Evolutionary conservation across 192 early-diverging fungal species (phyloP), one percentile per base, ranked within the genome.

Genomic region (Backusella mclennaniae): DNA sequence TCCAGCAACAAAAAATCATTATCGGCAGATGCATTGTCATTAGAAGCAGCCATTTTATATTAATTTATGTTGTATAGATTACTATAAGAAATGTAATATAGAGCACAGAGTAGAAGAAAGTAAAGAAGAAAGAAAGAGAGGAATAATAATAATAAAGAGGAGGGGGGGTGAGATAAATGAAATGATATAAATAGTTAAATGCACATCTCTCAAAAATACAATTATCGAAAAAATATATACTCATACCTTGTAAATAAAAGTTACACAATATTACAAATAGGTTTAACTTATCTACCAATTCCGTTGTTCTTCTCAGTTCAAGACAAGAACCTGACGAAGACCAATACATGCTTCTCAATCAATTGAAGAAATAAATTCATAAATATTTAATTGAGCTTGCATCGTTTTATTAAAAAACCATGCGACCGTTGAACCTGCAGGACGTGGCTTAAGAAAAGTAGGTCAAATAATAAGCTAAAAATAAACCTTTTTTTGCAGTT

Each of bases 161-260:
- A 52, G n/a, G 17, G 52, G 1, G 19, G 15, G 7, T 4, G 11
- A 29, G 56, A 12, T 29, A 29, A 29, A 63, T 63, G 21, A 29
- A 63, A 29, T 3, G 19, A 63, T 63, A 63, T 26, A 63, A 63
- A 63, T 63, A 63, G 56, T 63, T 0, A 63, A 63, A 63, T 63
- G 23, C 56, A 63, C n/a, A 63, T 29, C 56, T 63, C 56, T 63
- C 26, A 63, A 63, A 44, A 63, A 63, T 63, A 63, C 56, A 63
- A 63, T 29, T 63, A 63, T 63, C 21, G 9, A 23, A 63, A 19
- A 8, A 26, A 5, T 63, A 29, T 2, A 29, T 29, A 5, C n/a
- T 26, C 26, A 29, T 23, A 53, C 21, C 19, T 63, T 12, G 56
- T 63, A 4, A 23, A 23, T 1, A 63, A 11, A 23, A 63, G 56